phyloP scores from a whole-genome alignment of 2,329 filamentous ascomycete species.

The Coniochaeta sp. region DNA sequence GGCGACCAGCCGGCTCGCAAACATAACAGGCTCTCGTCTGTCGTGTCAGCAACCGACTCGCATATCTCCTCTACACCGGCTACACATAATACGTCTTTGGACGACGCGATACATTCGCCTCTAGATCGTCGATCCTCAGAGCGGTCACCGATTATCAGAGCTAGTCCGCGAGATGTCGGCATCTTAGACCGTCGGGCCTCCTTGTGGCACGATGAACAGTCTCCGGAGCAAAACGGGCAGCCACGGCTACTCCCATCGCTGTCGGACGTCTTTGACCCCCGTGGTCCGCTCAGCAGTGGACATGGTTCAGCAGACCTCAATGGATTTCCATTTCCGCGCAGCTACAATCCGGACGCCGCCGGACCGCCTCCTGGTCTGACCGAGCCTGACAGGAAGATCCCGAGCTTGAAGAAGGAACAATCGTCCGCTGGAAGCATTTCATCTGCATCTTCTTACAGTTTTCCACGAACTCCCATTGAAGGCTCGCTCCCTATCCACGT shows the following conservation, averaged over 20 bases:
- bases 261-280: slow-evolving; percentile 38
- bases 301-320: slow-evolving; percentile 11
- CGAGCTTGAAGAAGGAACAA: slow-evolving; percentile 36
- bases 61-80: slow-evolving; percentile 31
- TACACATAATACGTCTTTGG: slow-evolving; percentile 27
- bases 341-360: slow-evolving; percentile 14
- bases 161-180: slow-evolving; percentile 13
- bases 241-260: slow-evolving; percentile 31
- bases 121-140: slow-evolving; percentile 24
- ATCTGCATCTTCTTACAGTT: slow-evolving; percentile 30
- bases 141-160: slow-evolving; percentile 18
- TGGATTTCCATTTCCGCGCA: slow-evolving; percentile 9
- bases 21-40: slow-evolving; percentile 40
- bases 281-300: slow-evolving; percentile 12
- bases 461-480: slow-evolving; percentile 39
- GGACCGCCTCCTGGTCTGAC: slow-evolving; percentile 18
- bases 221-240: slow-evolving; percentile 15
- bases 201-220: slow-evolving; percentile 17
- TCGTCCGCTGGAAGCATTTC: slow-evolving; percentile 35
- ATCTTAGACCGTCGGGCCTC: slow-evolving; percentile 18
- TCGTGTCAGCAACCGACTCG: slow-evolving; percentile 36
- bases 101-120: slow-evolving; percentile 35
- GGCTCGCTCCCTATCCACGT: slow-evolving; percentile 47
- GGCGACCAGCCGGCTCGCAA: slow-evolving; percentile 41
- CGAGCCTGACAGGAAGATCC: slow-evolving; percentile 23